Percentiles rank a stretch among this genome's conserved stretches.
Conservation (phyloP, 768 basidiomycete species). For the Boletus barrowsii region DNA sequence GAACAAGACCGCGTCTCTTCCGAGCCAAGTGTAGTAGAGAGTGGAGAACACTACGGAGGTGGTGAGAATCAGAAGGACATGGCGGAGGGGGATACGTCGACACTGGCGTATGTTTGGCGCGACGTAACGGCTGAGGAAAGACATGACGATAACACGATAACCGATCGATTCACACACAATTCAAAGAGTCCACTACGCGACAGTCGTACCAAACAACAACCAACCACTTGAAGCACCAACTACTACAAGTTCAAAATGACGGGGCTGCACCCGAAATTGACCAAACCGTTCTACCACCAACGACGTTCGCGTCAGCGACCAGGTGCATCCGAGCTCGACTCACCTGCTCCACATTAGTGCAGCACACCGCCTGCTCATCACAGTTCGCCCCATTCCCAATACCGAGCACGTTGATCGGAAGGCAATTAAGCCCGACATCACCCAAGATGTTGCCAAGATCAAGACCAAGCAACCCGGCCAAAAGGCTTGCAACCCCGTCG, state of each 20-base stretch:
- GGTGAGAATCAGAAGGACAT: slow-evolving; percentile 16
- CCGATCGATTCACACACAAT: no score
- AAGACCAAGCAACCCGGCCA: background rate
- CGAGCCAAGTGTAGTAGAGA: slow-evolving; percentile 18
- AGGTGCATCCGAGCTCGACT: background rate
- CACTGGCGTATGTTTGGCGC: background rate
- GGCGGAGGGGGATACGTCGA: slow-evolving; percentile 15
- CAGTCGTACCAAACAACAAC: background rate
- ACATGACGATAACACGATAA: no score
- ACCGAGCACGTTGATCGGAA: slow-evolving; percentile 5
- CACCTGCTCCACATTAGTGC: background rate
- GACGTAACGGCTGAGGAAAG: slow-evolving; percentile 3
- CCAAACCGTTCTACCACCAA: background rate
- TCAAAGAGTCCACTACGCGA: background rate
- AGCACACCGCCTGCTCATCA: slow-evolving; percentile 5
- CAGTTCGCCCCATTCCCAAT: background rate
- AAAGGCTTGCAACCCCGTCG: background rate
- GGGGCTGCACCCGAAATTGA: slow-evolving; percentile 19
- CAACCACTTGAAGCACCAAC: background rate
- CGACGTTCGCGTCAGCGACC: background rate
- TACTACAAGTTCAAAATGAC: background rate
- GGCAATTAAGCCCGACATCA: slow-evolving; percentile 3
- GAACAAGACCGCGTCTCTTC: background rate
- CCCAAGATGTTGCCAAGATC: background rate
- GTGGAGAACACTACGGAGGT: slow-evolving; percentile 9